Conservation (phyloP, 2,329 filamentous ascomycete species). For the Madurella mycetomatis region DNA sequence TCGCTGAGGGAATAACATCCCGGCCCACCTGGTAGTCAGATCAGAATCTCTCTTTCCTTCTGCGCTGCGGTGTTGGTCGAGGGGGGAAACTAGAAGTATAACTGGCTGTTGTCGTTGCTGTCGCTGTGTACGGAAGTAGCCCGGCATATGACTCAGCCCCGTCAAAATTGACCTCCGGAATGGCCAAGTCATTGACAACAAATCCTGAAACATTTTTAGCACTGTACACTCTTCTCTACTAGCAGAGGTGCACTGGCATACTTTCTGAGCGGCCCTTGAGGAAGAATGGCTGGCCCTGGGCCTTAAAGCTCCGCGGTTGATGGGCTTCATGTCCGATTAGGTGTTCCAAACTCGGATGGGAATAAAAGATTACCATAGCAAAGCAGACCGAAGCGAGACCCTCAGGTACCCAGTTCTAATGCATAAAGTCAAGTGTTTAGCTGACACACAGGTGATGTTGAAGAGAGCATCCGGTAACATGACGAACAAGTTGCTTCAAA, state of each 20-base stretch:
- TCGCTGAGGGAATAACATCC: slow-evolving; percentile 58
- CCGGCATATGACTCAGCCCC: slow-evolving; percentile 60
- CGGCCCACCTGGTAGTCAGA: slow-evolving; percentile 54
- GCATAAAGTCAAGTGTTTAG: too few species aligned
- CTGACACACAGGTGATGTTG: too few species aligned
- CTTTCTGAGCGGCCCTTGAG: slow-evolving; percentile 9
- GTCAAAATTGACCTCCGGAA: slow-evolving; percentile 65
- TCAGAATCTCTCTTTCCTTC: slow-evolving; percentile 50
- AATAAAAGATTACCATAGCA: too few species aligned
- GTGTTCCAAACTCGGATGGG: too few species aligned
- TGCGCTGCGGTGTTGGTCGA: slow-evolving; percentile 41
- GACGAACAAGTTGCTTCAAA: too few species aligned
- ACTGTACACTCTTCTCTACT: not conserved
- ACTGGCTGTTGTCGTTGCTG: slow-evolving; percentile 39
- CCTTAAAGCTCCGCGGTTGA: too few species aligned
- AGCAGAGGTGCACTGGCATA: not conserved
- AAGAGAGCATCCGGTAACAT: too few species aligned
- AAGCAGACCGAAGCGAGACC: too few species aligned
- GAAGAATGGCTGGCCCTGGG: slow-evolving; percentile 2
- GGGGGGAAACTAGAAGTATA: slow-evolving; percentile 64
- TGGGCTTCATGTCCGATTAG: too few species aligned
- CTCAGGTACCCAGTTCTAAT: too few species aligned
- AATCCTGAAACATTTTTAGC: slow-evolving; percentile 42
- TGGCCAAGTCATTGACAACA: slow-evolving; percentile 54
- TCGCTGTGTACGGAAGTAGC: slow-evolving; percentile 54